Percentiles rank a stretch among this genome's conserved stretches.
phyloP scores from a whole-genome alignment of 2,329 filamentous ascomycete species.

The Phaeophleospora eucalypticola region DNA sequence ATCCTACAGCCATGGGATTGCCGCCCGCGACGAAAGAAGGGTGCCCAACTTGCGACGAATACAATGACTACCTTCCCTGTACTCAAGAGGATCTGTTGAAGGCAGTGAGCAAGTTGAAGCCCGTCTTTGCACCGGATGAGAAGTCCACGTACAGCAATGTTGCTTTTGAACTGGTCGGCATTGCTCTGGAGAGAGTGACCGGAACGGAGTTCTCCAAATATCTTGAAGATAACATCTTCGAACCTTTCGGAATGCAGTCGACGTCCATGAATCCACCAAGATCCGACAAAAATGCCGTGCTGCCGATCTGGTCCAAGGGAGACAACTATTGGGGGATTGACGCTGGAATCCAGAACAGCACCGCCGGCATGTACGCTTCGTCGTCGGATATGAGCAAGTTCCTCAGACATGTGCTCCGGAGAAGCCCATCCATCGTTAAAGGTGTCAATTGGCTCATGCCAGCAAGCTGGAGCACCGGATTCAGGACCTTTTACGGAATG shows the following conservation, averaged over 20 bases:
- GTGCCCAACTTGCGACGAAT: slow-evolving; percentile 31
- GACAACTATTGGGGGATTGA: slow-evolving; percentile 38
- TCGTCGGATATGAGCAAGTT: slow-evolving; percentile 40
- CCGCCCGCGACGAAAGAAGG: slow-evolving; percentile 31
- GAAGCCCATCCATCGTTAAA: slow-evolving; percentile 28
- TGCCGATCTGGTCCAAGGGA: slow-evolving; percentile 28
- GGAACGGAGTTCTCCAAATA: slow-evolving; percentile 34
- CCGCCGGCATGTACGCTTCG: slow-evolving; percentile 42
- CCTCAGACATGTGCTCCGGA: slow-evolving; percentile 34
- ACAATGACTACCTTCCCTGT: slow-evolving; percentile 27
- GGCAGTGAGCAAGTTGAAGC: slow-evolving; percentile 21
- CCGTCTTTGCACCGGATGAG: slow-evolving; percentile 39
- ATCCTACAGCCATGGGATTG: slow-evolving; percentile 24
- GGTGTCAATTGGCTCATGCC: slow-evolving; percentile 43
- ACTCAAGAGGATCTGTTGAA: slow-evolving; percentile 29
- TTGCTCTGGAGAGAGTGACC: slow-evolving; percentile 36
- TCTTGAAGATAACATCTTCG: slow-evolving; percentile 37
- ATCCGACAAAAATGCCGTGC: slow-evolving; percentile 33
- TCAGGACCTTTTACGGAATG: slow-evolving; percentile 42
- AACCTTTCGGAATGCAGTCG: slow-evolving; percentile 35
- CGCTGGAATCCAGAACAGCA: slow-evolving; percentile 38
- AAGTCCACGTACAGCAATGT: slow-evolving; percentile 40
- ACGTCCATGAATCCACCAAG: slow-evolving; percentile 23
- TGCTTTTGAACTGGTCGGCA: slow-evolving; percentile 39
- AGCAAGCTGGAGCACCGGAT: slow-evolving; percentile 33